Conservation (phyloP, 106 monocot genomes). For the Dendrobium huoshanense region DNA sequence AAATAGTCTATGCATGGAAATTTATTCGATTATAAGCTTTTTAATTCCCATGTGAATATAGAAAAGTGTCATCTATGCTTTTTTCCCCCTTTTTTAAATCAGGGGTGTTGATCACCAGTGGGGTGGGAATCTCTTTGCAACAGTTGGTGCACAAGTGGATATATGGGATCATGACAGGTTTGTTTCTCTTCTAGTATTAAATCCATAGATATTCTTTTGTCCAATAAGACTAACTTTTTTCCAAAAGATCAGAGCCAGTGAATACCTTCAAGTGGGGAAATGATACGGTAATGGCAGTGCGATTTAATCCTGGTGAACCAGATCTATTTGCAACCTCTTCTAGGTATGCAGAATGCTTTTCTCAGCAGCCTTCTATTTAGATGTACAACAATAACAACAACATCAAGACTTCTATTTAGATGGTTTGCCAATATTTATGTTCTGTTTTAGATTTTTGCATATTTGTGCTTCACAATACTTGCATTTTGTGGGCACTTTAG, state of each 20-base stretch:
- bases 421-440: neutral
- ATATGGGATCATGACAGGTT: constrained; percentile 99
- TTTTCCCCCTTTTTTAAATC: neutral
- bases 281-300: constrained; percentile 69
- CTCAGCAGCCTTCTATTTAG: neutral
- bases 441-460: neutral
- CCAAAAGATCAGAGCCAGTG: constrained; percentile 72
- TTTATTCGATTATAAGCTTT: neutral
- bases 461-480: neutral
- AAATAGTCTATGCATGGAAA: neutral
- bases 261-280: constrained; percentile 85
- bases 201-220: neutral
- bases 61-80: neutral
- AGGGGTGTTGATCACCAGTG: constrained; percentile 98
- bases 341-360: constrained; percentile 33
- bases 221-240: neutral
- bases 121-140: constrained; percentile 84
- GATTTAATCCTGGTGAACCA: constrained; percentile 93
- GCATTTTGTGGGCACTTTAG: neutral
- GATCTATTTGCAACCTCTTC: constrained; percentile 78
- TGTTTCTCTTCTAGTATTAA: neutral
- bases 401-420: neutral
- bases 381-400: too few species aligned
- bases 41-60: neutral
- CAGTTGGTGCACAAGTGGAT: constrained; percentile 93